Evolutionary conservation across 1,284 basidiomycete species (phyloP).

Genomic region (Tetrapyrgos nigripes): DNA sequence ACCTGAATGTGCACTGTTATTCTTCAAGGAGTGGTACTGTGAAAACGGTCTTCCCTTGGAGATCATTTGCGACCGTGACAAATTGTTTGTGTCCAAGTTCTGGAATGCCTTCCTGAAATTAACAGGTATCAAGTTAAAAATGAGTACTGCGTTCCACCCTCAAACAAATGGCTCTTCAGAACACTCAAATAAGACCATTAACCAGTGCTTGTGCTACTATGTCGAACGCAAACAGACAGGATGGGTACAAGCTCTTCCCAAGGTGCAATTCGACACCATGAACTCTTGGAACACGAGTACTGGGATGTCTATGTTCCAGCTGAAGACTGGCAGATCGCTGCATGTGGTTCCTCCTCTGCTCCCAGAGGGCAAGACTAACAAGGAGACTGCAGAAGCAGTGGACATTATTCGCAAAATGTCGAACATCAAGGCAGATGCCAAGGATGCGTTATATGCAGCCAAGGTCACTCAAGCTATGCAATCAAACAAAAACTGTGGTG

Average conservation of each 20-base stretch:
- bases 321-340: slow-evolving; percentile 26
- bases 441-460: slow-evolving; percentile 33
- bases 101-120: slow-evolving; percentile 8
- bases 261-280: slow-evolving; percentile 47
- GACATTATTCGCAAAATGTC: no score
- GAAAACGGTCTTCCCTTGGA: slow-evolving; percentile 5
- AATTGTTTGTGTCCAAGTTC: slow-evolving; percentile 3
- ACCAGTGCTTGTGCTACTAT: slow-evolving; percentile 39
- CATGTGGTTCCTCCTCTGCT: slow-evolving; percentile 30
- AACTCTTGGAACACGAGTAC: slow-evolving; percentile 39
- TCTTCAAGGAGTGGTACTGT: slow-evolving; percentile 15
- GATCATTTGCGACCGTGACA: slow-evolving; percentile 5
- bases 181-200: slow-evolving; percentile 14
- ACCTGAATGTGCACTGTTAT: slow-evolving; percentile 28
- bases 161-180: slow-evolving; percentile 13
- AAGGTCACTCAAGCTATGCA: slow-evolving; percentile 34
- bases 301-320: slow-evolving; percentile 40
- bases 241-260: slow-evolving; percentile 39
- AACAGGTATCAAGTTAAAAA: slow-evolving; percentile 7
- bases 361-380: no score
- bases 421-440: slow-evolving; percentile 19
- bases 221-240: slow-evolving; percentile 40
- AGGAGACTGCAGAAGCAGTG: neutral
- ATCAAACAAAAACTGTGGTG: slow-evolving; percentile 29
- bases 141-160: slow-evolving; percentile 15